Percentiles rank a stretch among this genome's conserved stretches.
These are phyloP conservation scores for Sonneratia alba DNA, from an alignment of 345 rosid genomes.

Conservation along the genomic window DNA sequence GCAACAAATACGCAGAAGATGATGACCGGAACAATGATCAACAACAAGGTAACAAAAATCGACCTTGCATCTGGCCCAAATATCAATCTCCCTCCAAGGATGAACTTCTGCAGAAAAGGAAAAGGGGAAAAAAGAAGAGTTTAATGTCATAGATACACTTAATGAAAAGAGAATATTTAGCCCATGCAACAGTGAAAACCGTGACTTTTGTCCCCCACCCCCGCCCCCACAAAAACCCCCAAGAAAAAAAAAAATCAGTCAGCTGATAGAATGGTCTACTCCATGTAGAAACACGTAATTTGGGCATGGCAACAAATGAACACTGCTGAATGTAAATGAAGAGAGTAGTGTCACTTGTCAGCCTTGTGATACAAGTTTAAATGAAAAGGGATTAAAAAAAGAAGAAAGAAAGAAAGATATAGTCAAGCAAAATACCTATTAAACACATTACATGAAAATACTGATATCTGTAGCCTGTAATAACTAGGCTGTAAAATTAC, in stretches of 20 bases:
- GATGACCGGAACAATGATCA: slow-evolving; percentile 62
- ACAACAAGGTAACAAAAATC: slow-evolving; percentile 54
- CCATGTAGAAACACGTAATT: not conserved
- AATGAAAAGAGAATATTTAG: not conserved
- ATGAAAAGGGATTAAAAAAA: no score
- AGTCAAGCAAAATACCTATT: not conserved
- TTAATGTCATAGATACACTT: not conserved
- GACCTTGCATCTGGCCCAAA: slow-evolving; percentile 97
- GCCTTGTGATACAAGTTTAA: not conserved
- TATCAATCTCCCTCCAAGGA: slow-evolving; percentile 84
- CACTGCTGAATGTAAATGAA: not conserved
- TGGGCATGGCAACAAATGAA: not conserved
- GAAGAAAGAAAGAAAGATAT: no score
- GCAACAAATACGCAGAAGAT: slow-evolving; percentile 86
- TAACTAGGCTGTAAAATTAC: not conserved
- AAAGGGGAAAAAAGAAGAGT: not conserved
- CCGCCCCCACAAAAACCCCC: no score
- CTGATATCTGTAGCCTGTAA: not conserved
- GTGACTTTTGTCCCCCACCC: not conserved
- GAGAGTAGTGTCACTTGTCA: not conserved
- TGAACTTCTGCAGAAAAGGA: slow-evolving; percentile 48
- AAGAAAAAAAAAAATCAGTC: not conserved
- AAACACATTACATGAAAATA: not conserved
- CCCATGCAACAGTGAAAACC: not conserved
- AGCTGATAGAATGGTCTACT: not conserved